phyloP scores from a whole-genome alignment of 345 rosid genomes.

The Boechera divaricarpa region DNA sequence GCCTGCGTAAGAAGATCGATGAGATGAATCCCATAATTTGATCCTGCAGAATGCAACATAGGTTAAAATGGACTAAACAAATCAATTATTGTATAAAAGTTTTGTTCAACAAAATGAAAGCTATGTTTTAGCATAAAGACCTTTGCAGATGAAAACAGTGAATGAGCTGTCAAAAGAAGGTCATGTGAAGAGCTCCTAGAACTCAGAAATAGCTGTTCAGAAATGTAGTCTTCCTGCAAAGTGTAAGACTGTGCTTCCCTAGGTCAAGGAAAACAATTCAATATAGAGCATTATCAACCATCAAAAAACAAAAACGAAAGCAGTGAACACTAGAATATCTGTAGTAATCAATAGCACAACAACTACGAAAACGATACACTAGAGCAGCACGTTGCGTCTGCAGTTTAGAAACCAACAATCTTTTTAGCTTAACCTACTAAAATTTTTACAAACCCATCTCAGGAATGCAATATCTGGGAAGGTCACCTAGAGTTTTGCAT shows the following conservation, averaged over 20 bases:
- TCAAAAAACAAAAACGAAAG: slow-evolving; percentile 15
- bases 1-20: slow-evolving; percentile 75
- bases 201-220: slow-evolving; percentile 86
- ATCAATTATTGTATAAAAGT: background rate
- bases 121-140: slow-evolving; percentile 46
- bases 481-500: slow-evolving; percentile 9
- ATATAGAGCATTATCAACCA: slow-evolving; percentile 32
- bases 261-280: slow-evolving; percentile 36
- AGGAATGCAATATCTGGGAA: slow-evolving; percentile 24
- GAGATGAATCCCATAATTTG: slow-evolving; percentile 75
- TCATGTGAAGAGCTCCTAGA: slow-evolving; percentile 68
- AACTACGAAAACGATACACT: slow-evolving; percentile 5
- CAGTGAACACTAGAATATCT: slow-evolving; percentile 16
- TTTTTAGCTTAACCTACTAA: slow-evolving; percentile 23
- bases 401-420: slow-evolving; percentile 10
- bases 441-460: slow-evolving; percentile 23
- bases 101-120: slow-evolving; percentile 20
- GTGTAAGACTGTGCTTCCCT: slow-evolving; percentile 80
- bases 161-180: slow-evolving; percentile 70
- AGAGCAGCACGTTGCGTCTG: slow-evolving; percentile 11
- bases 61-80: slow-evolving; percentile 22
- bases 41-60: slow-evolving; percentile 62
- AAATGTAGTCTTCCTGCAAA: slow-evolving; percentile 82
- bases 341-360: slow-evolving; percentile 27
- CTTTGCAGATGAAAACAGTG: slow-evolving; percentile 71